phyloP scores from a whole-genome alignment of 495 filamentous ascomycete species.

The Penicillium dipodomyicola region DNA sequence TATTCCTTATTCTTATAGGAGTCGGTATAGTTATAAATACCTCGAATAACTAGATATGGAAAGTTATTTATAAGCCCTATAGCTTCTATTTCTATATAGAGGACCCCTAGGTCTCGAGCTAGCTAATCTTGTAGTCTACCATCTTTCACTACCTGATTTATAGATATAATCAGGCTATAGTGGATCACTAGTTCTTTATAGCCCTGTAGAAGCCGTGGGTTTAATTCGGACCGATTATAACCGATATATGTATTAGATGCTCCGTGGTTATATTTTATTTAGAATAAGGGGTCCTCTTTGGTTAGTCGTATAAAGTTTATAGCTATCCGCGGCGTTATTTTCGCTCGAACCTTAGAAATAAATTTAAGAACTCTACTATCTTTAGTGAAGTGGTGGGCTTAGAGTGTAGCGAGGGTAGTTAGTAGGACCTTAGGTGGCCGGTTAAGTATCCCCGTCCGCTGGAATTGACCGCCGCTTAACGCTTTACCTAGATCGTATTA shows the following conservation, averaged over 20 bases:
- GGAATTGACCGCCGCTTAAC: no score
- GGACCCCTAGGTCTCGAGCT: neutral
- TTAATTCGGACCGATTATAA: neutral
- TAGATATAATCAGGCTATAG: constrained; percentile 3
- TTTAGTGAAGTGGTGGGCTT: neutral
- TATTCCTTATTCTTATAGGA: no score
- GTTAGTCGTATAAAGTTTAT: neutral
- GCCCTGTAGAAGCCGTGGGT: neutral
- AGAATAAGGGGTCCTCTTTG: neutral
- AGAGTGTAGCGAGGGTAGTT: neutral
- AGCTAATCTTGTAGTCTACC: neutral
- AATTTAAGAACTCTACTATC: no score
- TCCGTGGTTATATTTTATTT: neutral
- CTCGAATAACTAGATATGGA: no score
- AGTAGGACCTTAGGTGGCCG: no score
- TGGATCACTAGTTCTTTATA: neutral
- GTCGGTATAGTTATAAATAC: no score
- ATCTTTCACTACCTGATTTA: neutral
- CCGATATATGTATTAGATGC: neutral
- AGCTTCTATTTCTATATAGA: neutral
- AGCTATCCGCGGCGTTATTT: neutral
- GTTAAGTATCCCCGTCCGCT: no score
- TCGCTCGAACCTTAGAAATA: no score
- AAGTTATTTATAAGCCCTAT: no score
- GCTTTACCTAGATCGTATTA: constrained; percentile 43